Base-by-base conservation (phyloP, 768 basidiomycete species). In the Tricholoma sp. region DNA sequence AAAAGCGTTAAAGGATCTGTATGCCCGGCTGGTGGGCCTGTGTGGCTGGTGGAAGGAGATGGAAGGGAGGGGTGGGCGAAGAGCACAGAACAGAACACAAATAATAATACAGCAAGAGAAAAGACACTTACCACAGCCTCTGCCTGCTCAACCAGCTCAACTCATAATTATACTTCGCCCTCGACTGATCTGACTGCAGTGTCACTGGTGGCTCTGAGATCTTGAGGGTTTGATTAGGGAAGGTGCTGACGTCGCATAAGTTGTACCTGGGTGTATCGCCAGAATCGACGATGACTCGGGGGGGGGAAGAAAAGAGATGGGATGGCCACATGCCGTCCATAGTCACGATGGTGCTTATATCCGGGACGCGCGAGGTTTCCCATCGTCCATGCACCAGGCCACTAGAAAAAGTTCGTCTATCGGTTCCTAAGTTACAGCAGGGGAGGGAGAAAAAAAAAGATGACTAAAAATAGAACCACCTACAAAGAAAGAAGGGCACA, bases 301-400 rank as follows among this genome's bases (percentile, higher is more conserved):
- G n/a, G n/a, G n/a, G n/a, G n/a, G n/a, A n/a, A n/a, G n/a, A n/a
- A n/a, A n/a, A n/a, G n/a, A n/a, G 46, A 19, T 52, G n/a, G 5
- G 32, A 34, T 37, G 91, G 90, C 89, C 91, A 90, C 57, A 79
- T 78, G 4, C 93, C 92, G 52, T 94, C 91, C 0, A 87, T 88
- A 1, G 89, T 84, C 0, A 85, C 89, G 4, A n/a, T n/a, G n/a
- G n/a, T n/a, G n/a, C n/a, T 82, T 74, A 67, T 89, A 94, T 6
- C 92, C 93, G 0, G 92, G 84, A 89, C n/a, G n/a, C n/a, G n/a
- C n/a, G n/a, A n/a, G n/a, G n/a, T n/a, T n/a, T n/a, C n/a, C n/a
- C n/a, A n/a, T 88, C 18, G 88, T 90, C 92, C 92, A 94, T 2
- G 81, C 82, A 61, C 88, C 91, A 34, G 90, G 91, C 91, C 89